Conservation (phyloP, 306 rosid genomes). For the Hippophae gyantsensis region DNA sequence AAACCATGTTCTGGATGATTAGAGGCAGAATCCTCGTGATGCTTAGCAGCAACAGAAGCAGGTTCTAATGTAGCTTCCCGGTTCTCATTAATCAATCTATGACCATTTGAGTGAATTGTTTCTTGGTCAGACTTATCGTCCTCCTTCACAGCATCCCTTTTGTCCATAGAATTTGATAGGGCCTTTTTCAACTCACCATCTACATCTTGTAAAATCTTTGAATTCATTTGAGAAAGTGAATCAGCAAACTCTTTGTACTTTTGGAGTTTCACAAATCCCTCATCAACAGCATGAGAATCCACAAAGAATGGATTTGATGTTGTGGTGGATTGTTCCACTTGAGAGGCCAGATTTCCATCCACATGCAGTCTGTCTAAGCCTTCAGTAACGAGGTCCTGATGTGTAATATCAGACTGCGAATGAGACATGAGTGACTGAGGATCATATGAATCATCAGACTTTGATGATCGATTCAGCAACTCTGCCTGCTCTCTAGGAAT, state of each 20-base stretch:
- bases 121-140: constrained; percentile 28
- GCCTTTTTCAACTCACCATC: constrained; percentile 32
- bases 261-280: constrained; percentile 35
- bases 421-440: constrained; percentile 40
- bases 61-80: constrained; percentile 18
- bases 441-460: constrained; percentile 48
- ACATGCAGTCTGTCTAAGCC: constrained; percentile 29
- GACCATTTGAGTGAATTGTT: constrained; percentile 23
- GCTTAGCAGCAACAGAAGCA: constrained; percentile 35
- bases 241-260: constrained; percentile 37
- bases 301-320: constrained; percentile 20
- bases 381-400: constrained; percentile 17
- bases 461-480: constrained; percentile 40
- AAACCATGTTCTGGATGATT: constrained; percentile 29
- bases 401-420: constrained; percentile 33
- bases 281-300: constrained; percentile 33
- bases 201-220: constrained; percentile 33
- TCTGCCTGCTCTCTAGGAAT: constrained; percentile 58
- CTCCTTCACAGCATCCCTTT: constrained; percentile 23
- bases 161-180: constrained; percentile 20
- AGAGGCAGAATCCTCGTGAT: constrained; percentile 24
- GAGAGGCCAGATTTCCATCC: constrained; percentile 32
- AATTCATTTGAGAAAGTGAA: constrained; percentile 27
- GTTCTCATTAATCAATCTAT: constrained; percentile 27
- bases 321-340: constrained; percentile 25